Conservation (phyloP, 2,329 filamentous ascomycete genomes). For the Periconia sp. region DNA sequence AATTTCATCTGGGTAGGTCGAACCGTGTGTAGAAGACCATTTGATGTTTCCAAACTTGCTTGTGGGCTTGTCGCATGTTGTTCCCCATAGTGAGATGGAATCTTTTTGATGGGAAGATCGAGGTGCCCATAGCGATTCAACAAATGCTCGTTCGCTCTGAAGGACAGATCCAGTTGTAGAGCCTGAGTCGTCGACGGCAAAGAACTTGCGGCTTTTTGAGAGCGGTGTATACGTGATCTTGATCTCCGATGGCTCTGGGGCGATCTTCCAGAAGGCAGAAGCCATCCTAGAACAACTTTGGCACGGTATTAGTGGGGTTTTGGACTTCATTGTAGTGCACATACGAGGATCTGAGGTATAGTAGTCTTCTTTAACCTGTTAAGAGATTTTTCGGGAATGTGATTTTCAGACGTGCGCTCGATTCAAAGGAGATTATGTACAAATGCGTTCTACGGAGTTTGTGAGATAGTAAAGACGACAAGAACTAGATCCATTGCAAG, state of each 20-base stretch:
- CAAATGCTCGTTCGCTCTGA: constrained; percentile 21
- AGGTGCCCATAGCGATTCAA: constrained; percentile 16
- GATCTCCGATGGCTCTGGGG: neutral
- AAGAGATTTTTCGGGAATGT: too few relatives aligned
- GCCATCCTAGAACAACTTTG: too few relatives aligned
- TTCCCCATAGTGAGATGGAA: constrained; percentile 28
- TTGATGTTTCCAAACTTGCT: constrained; percentile 6
- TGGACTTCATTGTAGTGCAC: too few relatives aligned
- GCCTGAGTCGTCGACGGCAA: constrained; percentile 42
- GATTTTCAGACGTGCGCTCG: too few relatives aligned
- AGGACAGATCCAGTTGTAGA: constrained; percentile 29
- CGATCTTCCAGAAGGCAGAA: neutral
- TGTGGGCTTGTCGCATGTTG: constrained; percentile 21
- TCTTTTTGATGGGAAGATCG: constrained; percentile 14
- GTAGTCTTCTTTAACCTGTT: too few relatives aligned
- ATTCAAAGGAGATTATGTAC: too few relatives aligned
- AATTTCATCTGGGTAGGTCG: constrained; percentile 27
- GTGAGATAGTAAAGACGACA: too few relatives aligned
- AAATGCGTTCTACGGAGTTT: too few relatives aligned
- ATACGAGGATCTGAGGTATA: too few relatives aligned
- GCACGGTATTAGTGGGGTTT: too few relatives aligned
- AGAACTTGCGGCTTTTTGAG: constrained; percentile 30
- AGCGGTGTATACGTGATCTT: constrained; percentile 17
- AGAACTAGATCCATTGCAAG: too few relatives aligned
- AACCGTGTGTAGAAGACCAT: constrained; percentile 22